Percentiles rank a stretch among this genome's conserved stretches.
Evolutionary conservation across 768 basidiomycete species (phyloP).

Genomic region (Naematelia encephala): DNA sequence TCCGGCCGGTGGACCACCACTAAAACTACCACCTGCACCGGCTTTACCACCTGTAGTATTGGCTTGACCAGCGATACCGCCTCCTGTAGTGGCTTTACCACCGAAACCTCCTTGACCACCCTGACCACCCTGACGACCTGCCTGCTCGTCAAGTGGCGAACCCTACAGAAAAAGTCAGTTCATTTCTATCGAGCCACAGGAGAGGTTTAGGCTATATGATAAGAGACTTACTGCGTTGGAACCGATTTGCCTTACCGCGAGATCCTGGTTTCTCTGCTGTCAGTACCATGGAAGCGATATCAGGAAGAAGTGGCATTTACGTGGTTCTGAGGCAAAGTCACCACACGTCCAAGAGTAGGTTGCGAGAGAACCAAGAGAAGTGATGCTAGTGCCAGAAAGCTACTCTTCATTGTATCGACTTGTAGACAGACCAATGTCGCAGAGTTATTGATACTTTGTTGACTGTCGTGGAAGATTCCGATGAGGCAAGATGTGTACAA

Average conservation of each 20-base stretch:
- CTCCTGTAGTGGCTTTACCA: conserved; percentile 5
- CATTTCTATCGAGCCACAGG: no score
- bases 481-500: background rate
- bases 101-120: conserved; percentile 6
- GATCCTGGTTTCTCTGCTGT: no score
- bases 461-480: no score
- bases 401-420: background rate
- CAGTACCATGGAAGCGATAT: no score
- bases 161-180: no score
- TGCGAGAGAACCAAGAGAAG: background rate
- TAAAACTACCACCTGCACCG: conserved; percentile 1
- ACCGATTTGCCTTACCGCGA: no score
- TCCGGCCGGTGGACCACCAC: no score
- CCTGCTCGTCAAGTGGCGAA: background rate
- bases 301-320: background rate
- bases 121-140: background rate
- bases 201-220: no score
- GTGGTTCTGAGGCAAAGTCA: background rate
- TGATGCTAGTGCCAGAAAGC: background rate
- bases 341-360: background rate
- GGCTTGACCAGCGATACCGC: background rate
- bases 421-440: no score
- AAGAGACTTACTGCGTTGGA: no score
- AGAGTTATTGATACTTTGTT: no score
- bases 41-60: conserved; percentile 1